Evolutionary conservation across 2,329 filamentous ascomycete species (phyloP).

Genomic region (Malbranchea cinnamomea): DNA sequence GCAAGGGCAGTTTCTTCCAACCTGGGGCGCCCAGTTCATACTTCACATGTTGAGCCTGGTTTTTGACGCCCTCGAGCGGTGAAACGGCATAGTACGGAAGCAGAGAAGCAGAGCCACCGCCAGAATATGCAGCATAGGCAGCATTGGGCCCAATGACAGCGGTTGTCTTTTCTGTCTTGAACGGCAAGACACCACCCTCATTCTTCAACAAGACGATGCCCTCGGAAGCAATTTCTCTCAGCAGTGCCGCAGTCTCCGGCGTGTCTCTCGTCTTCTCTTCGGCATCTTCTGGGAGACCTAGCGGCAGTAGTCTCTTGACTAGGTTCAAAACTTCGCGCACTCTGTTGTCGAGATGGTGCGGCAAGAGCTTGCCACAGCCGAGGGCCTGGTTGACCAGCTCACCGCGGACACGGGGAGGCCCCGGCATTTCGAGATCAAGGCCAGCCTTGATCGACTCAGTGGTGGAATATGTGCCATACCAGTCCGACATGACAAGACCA

Average conservation of each 20-base stretch:
- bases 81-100: slow-evolving; percentile 31
- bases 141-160: slow-evolving; percentile 42
- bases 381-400: no score
- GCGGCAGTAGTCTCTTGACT: neutral
- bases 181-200: slow-evolving; percentile 38
- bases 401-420: no score
- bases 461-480: slow-evolving; percentile 47
- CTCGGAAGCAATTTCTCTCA: slow-evolving; percentile 39
- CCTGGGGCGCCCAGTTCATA: slow-evolving; percentile 47
- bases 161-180: slow-evolving; percentile 29
- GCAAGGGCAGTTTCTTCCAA: slow-evolving; percentile 47
- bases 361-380: no score
- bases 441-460: slow-evolving; percentile 46
- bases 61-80: slow-evolving; percentile 29
- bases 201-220: slow-evolving; percentile 50
- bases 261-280: slow-evolving; percentile 27
- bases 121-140: slow-evolving; percentile 35
- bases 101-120: slow-evolving; percentile 49
- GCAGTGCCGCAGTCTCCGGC: slow-evolving; percentile 36
- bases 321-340: slow-evolving; percentile 14
- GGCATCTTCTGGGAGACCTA: neutral
- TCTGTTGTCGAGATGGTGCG: no score
- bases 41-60: slow-evolving; percentile 21
- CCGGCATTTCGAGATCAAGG: slow-evolving; percentile 57
- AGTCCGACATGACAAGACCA: slow-evolving; percentile 57